phyloP scores from a whole-genome alignment of 106 monocot genomes.

The Dendrobium officinale region DNA sequence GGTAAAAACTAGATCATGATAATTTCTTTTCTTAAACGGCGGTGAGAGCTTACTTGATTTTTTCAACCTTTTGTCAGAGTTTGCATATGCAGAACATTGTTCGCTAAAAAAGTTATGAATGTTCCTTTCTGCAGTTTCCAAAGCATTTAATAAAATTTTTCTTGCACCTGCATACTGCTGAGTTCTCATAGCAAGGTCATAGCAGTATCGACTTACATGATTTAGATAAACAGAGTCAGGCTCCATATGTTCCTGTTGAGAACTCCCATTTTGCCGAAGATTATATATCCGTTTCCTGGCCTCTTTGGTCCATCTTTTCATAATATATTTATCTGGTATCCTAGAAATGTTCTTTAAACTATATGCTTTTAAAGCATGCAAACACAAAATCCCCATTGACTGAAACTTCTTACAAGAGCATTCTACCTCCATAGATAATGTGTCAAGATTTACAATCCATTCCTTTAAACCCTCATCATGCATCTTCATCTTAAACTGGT shows the following conservation, averaged over 20 bases:
- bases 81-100: neutral
- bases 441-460: constrained; percentile 17
- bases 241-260: constrained; percentile 4
- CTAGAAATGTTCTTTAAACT: constrained; percentile 19
- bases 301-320: constrained; percentile 38
- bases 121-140: constrained; percentile 7
- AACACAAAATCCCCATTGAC: constrained; percentile 32
- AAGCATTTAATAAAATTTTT: constrained; percentile 8
- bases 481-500: constrained; percentile 19
- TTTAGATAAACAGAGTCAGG: neutral
- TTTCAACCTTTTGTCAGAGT: neutral
- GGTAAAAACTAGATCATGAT: neutral
- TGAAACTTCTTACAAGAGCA: constrained; percentile 32
- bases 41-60: constrained; percentile 3
- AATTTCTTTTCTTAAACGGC: neutral
- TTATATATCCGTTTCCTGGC: constrained; percentile 24
- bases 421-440: constrained; percentile 8
- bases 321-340: constrained; percentile 27
- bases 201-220: constrained; percentile 7
- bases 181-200: neutral
- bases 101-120: neutral
- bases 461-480: constrained; percentile 17
- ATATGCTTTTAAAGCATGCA: constrained; percentile 24
- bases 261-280: neutral
- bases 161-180: neutral